phyloP scores from a whole-genome alignment of 139 green algal genomes.

The Coccomyxa sp. region DNA sequence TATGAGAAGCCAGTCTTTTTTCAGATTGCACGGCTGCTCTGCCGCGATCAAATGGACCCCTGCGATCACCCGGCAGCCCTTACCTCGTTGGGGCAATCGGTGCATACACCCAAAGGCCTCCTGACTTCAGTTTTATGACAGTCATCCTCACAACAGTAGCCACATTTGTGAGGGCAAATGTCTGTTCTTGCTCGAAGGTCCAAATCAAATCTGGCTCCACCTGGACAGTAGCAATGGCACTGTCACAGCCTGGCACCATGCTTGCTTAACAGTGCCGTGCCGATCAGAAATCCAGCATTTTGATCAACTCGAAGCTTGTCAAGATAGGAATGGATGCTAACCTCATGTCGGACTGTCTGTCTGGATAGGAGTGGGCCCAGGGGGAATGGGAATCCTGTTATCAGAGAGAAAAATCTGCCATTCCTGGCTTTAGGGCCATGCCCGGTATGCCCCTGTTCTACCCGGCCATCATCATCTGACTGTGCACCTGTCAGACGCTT shows the following conservation, averaged over 20 bases:
- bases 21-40: too few relatives aligned
- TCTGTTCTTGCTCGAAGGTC: conserved; percentile 84
- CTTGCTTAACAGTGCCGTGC: too few relatives aligned
- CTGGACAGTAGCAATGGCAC: conserved; percentile 21
- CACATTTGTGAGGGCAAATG: conserved; percentile 37
- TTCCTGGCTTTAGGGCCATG: background rate
- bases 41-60: too few relatives aligned
- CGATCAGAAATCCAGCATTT: too few relatives aligned
- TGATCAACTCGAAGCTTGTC: too few relatives aligned
- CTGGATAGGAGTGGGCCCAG: conserved; percentile 58
- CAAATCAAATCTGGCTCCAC: conserved; percentile 66
- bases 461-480: background rate
- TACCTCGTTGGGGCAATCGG: conserved; percentile 79
- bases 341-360: conserved; percentile 31
- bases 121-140: conserved; percentile 72
- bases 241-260: too few relatives aligned
- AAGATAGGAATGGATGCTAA: conserved; percentile 7
- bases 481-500: background rate
- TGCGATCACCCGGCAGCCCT: background rate
- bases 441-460: background rate
- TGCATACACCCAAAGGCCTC: conserved; percentile 80
- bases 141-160: conserved; percentile 82
- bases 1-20: too few relatives aligned
- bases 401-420: background rate
- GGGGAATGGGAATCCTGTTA: conserved; percentile 88